Percentiles rank a stretch among this genome's conserved stretches.
Conservation (phyloP, 2,329 filamentous ascomycete species). For the Nemania abortiva region DNA sequence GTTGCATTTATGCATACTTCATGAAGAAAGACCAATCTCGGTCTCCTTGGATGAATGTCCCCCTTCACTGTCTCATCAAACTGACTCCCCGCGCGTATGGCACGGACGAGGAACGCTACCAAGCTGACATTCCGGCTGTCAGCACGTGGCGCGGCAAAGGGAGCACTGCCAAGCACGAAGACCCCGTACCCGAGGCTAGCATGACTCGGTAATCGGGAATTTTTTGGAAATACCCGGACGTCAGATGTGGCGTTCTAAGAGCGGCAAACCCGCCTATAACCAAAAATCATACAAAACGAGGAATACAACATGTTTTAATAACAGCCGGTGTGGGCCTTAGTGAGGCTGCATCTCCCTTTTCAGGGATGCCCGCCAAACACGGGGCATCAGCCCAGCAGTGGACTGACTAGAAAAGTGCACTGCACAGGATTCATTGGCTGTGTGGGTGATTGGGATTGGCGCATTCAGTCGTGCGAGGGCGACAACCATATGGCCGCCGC, state of each 20-base stretch:
- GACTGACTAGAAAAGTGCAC: neutral
- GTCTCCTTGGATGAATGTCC: slow-evolving; percentile 98
- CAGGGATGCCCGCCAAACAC: neutral
- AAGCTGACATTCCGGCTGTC: slow-evolving; percentile 93
- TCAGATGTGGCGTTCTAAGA: neutral
- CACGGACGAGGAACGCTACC: slow-evolving; percentile 88
- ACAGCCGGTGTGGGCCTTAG: neutral
- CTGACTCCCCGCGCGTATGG: slow-evolving; percentile 94
- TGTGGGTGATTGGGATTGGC: neutral
- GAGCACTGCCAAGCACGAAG: slow-evolving; percentile 86
- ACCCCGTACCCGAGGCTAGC: slow-evolving; percentile 57
- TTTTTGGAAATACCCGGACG: slow-evolving; percentile 2
- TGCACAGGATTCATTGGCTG: slow-evolving; percentile 1
- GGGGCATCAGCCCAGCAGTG: neutral
- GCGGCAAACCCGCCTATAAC: neutral
- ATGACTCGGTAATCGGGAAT: slow-evolving; percentile 32
- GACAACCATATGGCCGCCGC: neutral
- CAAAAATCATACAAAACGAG: slow-evolving; percentile 2
- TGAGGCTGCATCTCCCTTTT: neutral
- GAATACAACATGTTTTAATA: neutral
- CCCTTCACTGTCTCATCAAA: slow-evolving; percentile 95
- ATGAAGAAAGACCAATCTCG: slow-evolving; percentile 95
- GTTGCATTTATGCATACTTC: slow-evolving; percentile 99
- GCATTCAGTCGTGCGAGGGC: neutral
- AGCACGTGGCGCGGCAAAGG: slow-evolving; percentile 97